These are phyloP conservation scores for Fonsecaea monophora DNA, from an alignment of 2,329 filamentous ascomycete genomes.

Conservation along the genomic window DNA sequence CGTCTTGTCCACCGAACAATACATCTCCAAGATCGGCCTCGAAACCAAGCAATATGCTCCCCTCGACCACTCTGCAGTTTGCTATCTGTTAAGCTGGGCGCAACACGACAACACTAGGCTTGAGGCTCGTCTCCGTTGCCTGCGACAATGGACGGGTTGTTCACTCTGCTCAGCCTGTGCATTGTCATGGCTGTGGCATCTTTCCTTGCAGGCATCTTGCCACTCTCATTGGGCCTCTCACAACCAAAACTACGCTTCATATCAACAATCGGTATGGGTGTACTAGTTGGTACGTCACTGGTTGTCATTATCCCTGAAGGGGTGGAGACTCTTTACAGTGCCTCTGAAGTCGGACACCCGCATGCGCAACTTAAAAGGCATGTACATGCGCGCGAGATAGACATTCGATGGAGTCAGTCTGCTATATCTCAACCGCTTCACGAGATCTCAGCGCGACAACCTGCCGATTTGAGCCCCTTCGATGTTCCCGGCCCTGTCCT, in stretches of 20 bases:
- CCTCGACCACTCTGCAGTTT: background rate
- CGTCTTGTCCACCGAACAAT: background rate
- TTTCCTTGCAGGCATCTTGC: slow-evolving; percentile 89
- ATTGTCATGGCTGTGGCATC: slow-evolving; percentile 74
- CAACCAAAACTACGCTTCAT: slow-evolving; percentile 86
- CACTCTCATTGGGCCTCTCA: slow-evolving; percentile 85
- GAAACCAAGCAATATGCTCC: background rate
- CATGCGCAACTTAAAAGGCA: slow-evolving; percentile 43
- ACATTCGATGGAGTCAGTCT: slow-evolving; percentile 43
- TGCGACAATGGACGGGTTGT: slow-evolving; percentile 63
- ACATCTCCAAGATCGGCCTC: background rate
- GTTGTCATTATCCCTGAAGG: slow-evolving; percentile 98
- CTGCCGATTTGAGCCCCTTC: slow-evolving; percentile 35
- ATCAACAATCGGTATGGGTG: slow-evolving; percentile 89
- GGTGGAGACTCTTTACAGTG: slow-evolving; percentile 82
- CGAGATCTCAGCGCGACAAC: slow-evolving; percentile 10
- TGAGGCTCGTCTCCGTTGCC: slow-evolving; percentile 4
- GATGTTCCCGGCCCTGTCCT: slow-evolving; percentile 44
- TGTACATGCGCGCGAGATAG: slow-evolving; percentile 42
- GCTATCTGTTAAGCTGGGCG: background rate
- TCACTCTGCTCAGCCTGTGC: slow-evolving; percentile 70
- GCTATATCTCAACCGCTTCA: background rate
- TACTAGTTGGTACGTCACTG: slow-evolving; percentile 91
- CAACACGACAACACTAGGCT: background rate
- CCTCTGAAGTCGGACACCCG: slow-evolving; percentile 42